These are phyloP conservation scores for Phlyctochytrium planicorne DNA, from an alignment of 192 early-diverging fungal species.

Conservation along the genomic window DNA sequence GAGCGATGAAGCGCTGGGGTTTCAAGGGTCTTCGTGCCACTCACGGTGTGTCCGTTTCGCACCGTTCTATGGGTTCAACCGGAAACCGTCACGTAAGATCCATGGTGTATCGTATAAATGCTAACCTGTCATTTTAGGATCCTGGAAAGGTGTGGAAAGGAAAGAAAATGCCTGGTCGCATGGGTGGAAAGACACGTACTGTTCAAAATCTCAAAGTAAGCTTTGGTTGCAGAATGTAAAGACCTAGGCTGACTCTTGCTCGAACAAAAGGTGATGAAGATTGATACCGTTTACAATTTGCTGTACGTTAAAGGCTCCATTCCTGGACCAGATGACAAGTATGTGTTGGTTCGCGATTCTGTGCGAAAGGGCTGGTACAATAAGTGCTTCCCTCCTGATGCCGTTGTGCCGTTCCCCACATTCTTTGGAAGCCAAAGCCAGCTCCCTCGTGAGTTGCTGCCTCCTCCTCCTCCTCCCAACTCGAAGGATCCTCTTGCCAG, in stretches of 20 bases:
- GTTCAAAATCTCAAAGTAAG: conserved; percentile 78
- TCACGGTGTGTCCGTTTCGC: conserved; percentile 89
- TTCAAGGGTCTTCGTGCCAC: conserved; percentile 90
- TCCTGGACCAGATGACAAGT: conserved; percentile 83
- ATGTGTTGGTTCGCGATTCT: conserved; percentile 84
- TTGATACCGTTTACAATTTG: conserved; percentile 82
- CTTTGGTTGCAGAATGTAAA: no score
- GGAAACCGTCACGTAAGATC: conserved; percentile 70
- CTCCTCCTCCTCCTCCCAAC: conserved; percentile 25
- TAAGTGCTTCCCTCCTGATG: conserved; percentile 39
- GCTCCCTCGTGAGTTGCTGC: conserved; percentile 39
- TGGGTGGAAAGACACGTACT: conserved; percentile 84
- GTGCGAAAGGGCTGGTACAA: conserved; percentile 61
- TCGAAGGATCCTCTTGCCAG: conserved; percentile 23
- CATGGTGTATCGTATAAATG: no score
- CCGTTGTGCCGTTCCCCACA: conserved; percentile 50
- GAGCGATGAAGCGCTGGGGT: conserved; percentile 96
- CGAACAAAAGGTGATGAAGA: conserved; percentile 42
- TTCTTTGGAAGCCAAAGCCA: conserved; percentile 33
- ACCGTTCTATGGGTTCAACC: conserved; percentile 85
- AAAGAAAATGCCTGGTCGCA: conserved; percentile 97
- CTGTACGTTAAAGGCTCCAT: conserved; percentile 92
- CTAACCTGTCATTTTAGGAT: conserved; percentile 34
- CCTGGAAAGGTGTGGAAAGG: conserved; percentile 93
- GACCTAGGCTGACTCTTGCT: neutral